These are phyloP conservation scores for Mycogone perniciosa DNA, from an alignment of 2,329 filamentous ascomycete genomes.

Conservation along the genomic window DNA sequence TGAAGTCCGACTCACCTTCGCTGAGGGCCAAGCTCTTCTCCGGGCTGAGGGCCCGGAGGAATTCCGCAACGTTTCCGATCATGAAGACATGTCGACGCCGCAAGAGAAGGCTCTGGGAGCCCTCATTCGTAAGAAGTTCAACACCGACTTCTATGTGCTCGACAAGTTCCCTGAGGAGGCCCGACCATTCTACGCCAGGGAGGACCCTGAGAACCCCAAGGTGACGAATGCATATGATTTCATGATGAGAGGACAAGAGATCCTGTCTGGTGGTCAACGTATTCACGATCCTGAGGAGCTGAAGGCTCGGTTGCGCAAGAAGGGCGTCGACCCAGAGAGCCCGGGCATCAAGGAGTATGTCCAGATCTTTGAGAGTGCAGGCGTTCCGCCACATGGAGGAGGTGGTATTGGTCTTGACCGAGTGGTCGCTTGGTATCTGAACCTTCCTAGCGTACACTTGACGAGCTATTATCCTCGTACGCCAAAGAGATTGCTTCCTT, in stretches of 20 bases:
- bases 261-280: constrained; percentile 86
- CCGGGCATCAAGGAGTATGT: constrained; percentile 84
- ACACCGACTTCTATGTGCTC: constrained; percentile 92
- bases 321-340: constrained; percentile 72
- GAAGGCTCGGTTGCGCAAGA: constrained; percentile 66
- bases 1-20: constrained; percentile 70
- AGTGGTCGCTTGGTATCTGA: constrained; percentile 63
- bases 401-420: constrained; percentile 44
- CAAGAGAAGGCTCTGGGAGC: constrained; percentile 86
- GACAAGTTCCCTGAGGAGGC: constrained; percentile 92
- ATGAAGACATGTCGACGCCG: constrained; percentile 73
- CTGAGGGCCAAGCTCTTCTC: constrained; percentile 70
- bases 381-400: constrained; percentile 69
- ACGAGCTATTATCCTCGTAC: constrained; percentile 54
- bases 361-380: constrained; percentile 71
- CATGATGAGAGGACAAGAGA: constrained; percentile 89
- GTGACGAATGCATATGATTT: constrained; percentile 71
- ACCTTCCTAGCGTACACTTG: constrained; percentile 53
- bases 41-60: constrained; percentile 66
- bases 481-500: constrained; percentile 53
- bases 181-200: constrained; percentile 87
- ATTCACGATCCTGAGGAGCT: constrained; percentile 75
- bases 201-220: constrained; percentile 58
- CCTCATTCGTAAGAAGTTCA: constrained; percentile 80
- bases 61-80: constrained; percentile 61